These are phyloP conservation scores for Komagataella populi DNA, from an alignment of 805 yeast genomes.

Conservation along the genomic window DNA sequence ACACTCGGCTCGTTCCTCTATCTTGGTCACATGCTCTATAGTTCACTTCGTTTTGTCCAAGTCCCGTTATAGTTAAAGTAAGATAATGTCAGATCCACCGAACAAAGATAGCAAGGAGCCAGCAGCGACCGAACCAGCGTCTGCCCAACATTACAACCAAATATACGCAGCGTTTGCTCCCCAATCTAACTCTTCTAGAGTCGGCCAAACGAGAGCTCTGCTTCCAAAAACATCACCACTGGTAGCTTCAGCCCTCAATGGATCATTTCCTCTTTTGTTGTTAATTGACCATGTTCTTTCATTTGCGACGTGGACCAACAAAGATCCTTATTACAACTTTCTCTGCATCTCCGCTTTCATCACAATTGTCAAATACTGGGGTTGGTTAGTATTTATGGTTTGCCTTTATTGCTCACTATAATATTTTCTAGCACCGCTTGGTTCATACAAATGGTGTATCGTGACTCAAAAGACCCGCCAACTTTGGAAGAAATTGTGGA, in stretches of 20 bases:
- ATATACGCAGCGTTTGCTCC: slow-evolving; percentile 1
- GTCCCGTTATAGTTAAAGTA: not conserved
- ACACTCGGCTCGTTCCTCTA: not conserved
- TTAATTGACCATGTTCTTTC: slow-evolving; percentile 29
- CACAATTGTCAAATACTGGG: slow-evolving; percentile 30
- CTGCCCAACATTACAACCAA: not conserved
- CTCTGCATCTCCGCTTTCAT: slow-evolving; percentile 24
- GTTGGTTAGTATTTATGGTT: slow-evolving; percentile 16
- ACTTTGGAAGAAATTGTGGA: slow-evolving; percentile 44
- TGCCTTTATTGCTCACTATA: slow-evolving; percentile 26
- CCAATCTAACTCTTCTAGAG: not conserved
- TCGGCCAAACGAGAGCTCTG: slow-evolving; percentile 7
- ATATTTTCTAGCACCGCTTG: slow-evolving; percentile 27
- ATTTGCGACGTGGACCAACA: slow-evolving; percentile 42
- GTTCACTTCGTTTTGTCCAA: not conserved
- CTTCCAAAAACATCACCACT: slow-evolving; percentile 21
- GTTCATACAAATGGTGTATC: slow-evolving; percentile 26
- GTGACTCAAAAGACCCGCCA: slow-evolving; percentile 19
- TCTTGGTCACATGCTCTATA: not conserved
- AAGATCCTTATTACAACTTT: slow-evolving; percentile 31
- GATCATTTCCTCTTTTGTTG: slow-evolving; percentile 32
- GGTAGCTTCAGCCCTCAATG: slow-evolving; percentile 30
- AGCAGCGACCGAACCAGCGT: not conserved
- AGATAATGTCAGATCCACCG: not conserved
- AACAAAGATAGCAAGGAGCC: not conserved